Evolutionary conservation across 176 grass and related monocot species (phyloP), one percentile per base, ranked within the genome.

Genomic region (Lolium perenne): DNA sequence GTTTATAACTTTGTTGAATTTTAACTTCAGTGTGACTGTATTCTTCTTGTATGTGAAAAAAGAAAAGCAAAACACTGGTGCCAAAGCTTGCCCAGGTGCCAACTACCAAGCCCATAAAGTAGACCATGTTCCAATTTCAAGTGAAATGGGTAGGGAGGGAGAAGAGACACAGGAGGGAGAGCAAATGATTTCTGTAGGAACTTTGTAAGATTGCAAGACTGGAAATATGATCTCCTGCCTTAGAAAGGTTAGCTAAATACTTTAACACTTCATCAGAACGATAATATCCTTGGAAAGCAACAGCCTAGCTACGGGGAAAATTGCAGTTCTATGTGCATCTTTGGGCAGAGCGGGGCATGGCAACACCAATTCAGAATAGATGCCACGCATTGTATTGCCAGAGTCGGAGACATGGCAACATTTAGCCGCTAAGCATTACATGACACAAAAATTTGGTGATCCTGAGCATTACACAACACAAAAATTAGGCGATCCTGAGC

Each of bases 391-490:
- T 74, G 26, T 22, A 66, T 83, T 69, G 29, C 22, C 6, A 23
- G 18, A 22, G 9, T 49, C 15, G 48, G 60, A 6, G 46, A 47
- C 20, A 17, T 48, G 58, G 0, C 56, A 87, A 83, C 74, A 74
- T 57, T 67, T 74, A 74, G 10, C 14, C 21, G 55, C 13, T 5
- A 63, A 62, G 61, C 73, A 86, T 81, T 38, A 61, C 43, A 78
- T 71, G 71, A 8, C 83, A 63, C 73, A 46, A 61, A 80, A 72
- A 5, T 21, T 3, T 21, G 20, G 45, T 4, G 38, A 57, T 48
- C 41, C 25, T 73, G 12, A 80, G 61, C 73, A 86, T 81, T 38
- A 61, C 43, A 78, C 79, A 71, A 11, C 78, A 63, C 64, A 46
- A 43, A 84, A 72, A 5, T 21, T 3, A 41, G 14, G 45, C 2